Base-by-base conservation (phyloP, 2,329 filamentous ascomycete genomes). In the Aspergillus alliaceus region DNA sequence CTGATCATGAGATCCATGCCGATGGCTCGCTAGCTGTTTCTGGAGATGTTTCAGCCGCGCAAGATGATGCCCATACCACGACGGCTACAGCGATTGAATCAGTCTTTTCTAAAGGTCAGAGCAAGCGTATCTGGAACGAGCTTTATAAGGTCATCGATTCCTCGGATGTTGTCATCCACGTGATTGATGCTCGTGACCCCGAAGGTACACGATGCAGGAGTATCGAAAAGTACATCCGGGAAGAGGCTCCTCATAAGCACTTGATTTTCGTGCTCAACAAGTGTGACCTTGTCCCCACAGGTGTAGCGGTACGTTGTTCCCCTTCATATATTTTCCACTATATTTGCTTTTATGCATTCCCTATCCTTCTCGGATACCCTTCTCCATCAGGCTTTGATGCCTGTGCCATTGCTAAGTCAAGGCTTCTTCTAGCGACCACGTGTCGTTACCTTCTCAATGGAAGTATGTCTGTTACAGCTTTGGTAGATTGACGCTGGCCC, bases 91-190 rank as follows among this genome's bases (percentile, higher is more conserved):
- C 90, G n/a, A 83, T 87, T 65, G 90, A 93, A 72, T 88, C 93
- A 37, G 90, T 98, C 58, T 98, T 98, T 77, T 89, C 85, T 66
- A 98, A 98, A 78, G 95, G 95, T 18, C 93, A 96, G 75, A 93
- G 89, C 70, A 96, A 96, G 77, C 85, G 95, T 64, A 96, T 96
- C 66, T 96, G 91, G 93, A 98, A 98, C 77, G 93, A 99, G 73
- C 79, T 98, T 42, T 89, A 95, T 82, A 96, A 96, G 77, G 92
- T 95, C 68, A 95, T 97, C 60, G 93, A 97, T 77, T 96, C 91
- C 3, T 95, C 90, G 9, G 95, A 99, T 75, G 93, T 99, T 34
- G 86, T 99, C 46, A 89, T 99, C n/a, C 95, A 97, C 69, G 90
- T 96, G 14, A 79, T 96, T 1, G 93, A 97, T 75, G 92, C 93